Conservation (phyloP, 768 basidiomycete genomes). For the Lepiota venenata region DNA sequence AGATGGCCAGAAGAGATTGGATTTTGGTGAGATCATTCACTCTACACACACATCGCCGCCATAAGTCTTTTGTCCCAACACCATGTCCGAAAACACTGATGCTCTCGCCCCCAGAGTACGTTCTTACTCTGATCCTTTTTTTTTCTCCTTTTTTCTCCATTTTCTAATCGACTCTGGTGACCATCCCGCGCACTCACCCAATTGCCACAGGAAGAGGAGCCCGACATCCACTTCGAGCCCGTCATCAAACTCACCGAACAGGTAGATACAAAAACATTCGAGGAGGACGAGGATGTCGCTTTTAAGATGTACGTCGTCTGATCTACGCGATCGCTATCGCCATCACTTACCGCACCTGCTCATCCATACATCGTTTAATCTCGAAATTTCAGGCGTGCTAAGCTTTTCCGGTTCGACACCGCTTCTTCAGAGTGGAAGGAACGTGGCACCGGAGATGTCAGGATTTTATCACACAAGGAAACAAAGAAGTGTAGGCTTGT, state of each 20-base stretch:
- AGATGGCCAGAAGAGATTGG: conserved; percentile 10
- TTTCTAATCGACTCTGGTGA: neutral
- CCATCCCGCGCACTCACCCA: conserved; percentile 14
- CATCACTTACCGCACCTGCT: conserved; percentile 23
- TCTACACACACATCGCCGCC: conserved; percentile 19
- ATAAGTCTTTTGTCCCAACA: conserved; percentile 26
- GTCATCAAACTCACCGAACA: conserved; percentile 95
- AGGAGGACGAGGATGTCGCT: conserved; percentile 88
- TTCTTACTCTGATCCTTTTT: conserved; percentile 22
- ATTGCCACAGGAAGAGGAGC: conserved; percentile 62
- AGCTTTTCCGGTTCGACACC: conserved; percentile 92
- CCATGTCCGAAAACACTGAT: conserved; percentile 59
- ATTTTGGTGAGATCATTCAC: conserved; percentile 10
- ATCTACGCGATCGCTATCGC: conserved; percentile 34
- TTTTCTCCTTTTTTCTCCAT: conserved; percentile 10
- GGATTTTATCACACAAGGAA: conserved; percentile 85
- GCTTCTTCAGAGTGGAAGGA: conserved; percentile 93
- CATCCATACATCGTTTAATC: conserved; percentile 3
- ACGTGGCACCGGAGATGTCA: conserved; percentile 93
- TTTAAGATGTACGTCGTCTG: conserved; percentile 87
- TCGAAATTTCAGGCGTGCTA: conserved; percentile 73
- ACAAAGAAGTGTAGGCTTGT: conserved; percentile 92
- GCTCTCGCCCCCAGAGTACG: conserved; percentile 72
- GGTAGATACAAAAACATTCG: conserved; percentile 91
- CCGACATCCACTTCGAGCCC: conserved; percentile 92